These are phyloP conservation scores for Parasarocladium wereldwijsianum DNA, from an alignment of 2,329 filamentous ascomycete species.

Conservation along the genomic window DNA sequence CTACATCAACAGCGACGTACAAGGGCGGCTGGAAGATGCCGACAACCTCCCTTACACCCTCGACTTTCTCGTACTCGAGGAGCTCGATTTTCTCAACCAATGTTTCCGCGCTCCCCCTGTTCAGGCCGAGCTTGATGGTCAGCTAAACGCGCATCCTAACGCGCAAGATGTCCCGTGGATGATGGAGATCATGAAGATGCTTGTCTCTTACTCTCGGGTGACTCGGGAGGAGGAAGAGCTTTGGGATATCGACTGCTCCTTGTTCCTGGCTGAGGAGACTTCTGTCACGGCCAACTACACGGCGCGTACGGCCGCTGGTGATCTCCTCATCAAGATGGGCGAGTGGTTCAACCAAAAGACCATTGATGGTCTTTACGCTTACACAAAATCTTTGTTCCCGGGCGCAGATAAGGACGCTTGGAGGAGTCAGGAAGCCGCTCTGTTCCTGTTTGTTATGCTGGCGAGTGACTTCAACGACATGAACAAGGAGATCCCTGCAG, in stretches of 20 bases:
- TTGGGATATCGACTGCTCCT: constrained; percentile 93
- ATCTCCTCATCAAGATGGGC: constrained; percentile 80
- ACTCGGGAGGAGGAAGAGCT: constrained; percentile 84
- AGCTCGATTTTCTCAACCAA: constrained; percentile 87
- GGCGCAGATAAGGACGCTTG: constrained; percentile 28
- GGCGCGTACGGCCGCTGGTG: constrained; percentile 79
- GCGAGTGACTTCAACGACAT: constrained; percentile 72
- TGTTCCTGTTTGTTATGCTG: constrained; percentile 76
- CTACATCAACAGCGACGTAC: constrained; percentile 73
- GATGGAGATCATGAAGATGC: constrained; percentile 72
- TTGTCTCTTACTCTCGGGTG: constrained; percentile 77
- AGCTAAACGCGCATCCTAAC: constrained; percentile 47
- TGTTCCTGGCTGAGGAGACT: constrained; percentile 90
- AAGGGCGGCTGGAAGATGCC: constrained; percentile 77
- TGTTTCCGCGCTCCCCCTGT: constrained; percentile 81
- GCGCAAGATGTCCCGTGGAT: constrained; percentile 64
- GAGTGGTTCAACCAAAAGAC: constrained; percentile 73
- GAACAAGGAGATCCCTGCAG: constrained; percentile 52
- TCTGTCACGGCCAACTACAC: constrained; percentile 95
- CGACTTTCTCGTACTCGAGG: constrained; percentile 85
- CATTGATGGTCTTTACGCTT: constrained; percentile 63
- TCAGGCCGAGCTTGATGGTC: constrained; percentile 72
- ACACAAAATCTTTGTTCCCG: constrained; percentile 61
- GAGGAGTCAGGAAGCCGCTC: constrained; percentile 60
- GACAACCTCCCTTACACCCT: constrained; percentile 89